These are phyloP conservation scores for Pavlovales sp. DNA, from an alignment of 208 protist species.

Conservation along the genomic window DNA sequence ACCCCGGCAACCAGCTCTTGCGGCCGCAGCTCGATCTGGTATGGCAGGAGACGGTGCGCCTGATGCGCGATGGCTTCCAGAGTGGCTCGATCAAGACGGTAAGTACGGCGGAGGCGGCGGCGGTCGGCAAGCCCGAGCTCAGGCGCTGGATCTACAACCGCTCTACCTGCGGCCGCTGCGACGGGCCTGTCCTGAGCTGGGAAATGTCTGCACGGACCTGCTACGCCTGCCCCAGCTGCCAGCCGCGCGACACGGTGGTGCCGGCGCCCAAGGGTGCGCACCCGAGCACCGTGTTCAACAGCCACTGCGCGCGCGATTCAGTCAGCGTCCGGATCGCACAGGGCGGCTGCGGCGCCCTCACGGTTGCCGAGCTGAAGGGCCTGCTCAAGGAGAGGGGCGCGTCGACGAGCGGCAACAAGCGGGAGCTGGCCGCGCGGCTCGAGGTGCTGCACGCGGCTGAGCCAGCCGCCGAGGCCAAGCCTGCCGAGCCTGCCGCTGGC, in stretches of 20 bases:
- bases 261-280: no score
- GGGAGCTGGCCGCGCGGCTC: not conserved
- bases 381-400: not conserved
- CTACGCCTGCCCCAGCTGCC: conserved; percentile 47
- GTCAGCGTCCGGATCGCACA: not conserved
- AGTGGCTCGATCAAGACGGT: conserved; percentile 34
- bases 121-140: conserved; percentile 21
- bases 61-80: conserved; percentile 16
- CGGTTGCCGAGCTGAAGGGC: not conserved
- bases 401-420: not conserved
- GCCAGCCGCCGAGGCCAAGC: not conserved
- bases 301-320: not conserved
- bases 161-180: not conserved
- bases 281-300: not conserved
- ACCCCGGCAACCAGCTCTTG: not conserved
- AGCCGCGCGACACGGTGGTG: not conserved
- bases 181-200: conserved; percentile 12
- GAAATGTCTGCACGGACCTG: conserved; percentile 11
- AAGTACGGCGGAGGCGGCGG: not conserved
- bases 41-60: not conserved
- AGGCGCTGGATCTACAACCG: conserved; percentile 42
- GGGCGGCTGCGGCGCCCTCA: not conserved
- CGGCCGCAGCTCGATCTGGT: not conserved
- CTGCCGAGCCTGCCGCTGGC: not conserved
- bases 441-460: not conserved